Conservation (phyloP, 169 alveolate species). For the Toxoplasma gondii region DNA sequence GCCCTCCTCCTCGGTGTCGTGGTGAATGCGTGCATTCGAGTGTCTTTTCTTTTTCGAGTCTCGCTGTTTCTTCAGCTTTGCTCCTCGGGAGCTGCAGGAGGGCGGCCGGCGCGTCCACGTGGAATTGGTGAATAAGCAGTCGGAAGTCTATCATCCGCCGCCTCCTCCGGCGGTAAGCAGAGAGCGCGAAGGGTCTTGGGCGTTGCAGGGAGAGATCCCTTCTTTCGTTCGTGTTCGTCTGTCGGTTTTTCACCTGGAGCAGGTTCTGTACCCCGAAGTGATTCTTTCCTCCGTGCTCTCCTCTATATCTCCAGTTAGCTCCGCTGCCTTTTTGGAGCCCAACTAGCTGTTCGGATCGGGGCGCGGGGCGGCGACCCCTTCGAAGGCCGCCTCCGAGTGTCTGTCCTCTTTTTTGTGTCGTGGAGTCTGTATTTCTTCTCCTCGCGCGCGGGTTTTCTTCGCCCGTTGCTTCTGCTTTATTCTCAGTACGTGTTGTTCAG, state of each 20-base stretch:
- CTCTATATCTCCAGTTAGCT: no score
- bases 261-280: no score
- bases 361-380: no score
- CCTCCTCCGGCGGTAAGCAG: conserved; percentile 48
- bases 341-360: no score
- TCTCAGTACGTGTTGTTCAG: conserved; percentile 50
- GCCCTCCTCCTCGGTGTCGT: neutral
- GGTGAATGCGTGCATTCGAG: neutral
- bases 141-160: conserved; percentile 69
- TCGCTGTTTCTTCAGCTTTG: conserved; percentile 42
- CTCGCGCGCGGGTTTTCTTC: no score
- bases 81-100: conserved; percentile 59
- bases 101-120: conserved; percentile 77
- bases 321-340: no score
- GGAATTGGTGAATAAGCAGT: conserved; percentile 79
- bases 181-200: neutral
- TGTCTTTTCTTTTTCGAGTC: neutral
- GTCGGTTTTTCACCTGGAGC: neutral
- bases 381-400: no score
- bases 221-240: neutral
- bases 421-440: no score
- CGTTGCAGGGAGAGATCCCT: neutral
- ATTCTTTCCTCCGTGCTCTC: no score
- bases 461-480: no score
- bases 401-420: no score